Evolutionary conservation across 768 basidiomycete genomes (phyloP), one percentile per base, ranked within the genome.

Genomic region (Russula compacta): DNA sequence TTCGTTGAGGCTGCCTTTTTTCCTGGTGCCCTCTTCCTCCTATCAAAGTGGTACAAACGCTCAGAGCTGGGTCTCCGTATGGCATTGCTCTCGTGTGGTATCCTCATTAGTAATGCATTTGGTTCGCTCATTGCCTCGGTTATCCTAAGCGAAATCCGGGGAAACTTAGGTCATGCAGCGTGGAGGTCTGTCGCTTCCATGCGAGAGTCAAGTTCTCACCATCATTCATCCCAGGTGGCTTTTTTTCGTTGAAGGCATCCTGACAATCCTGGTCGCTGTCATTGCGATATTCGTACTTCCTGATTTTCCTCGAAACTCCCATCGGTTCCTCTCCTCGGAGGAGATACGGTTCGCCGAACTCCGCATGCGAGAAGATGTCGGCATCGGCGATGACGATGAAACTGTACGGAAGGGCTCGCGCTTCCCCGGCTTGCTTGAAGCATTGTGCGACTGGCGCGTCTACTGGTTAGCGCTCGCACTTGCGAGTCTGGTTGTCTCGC

Each of bases 21-120:
- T 67, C 86, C 86, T 53, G 86, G 84, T 32, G 81, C 84, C 19
- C 72, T 88, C 52, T 83, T 82, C 68, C 72, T 84, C 2, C 73
- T 85, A 29, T 84, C 83, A 0, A 83, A 81, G 68, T 84, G 87
- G 89, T 91, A 91, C 75, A 87, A 77, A 59, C 80, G 81, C 47
- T 77, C 75, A 36, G 89, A 92, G 68, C 75, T 92, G 43, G 89
- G 86, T 43, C 74, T 83, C 53, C 77, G 87, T 55, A 86, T 81
- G 12, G 85, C 88, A 6, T 69, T 86, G 50, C 76, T 91, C 35
- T 81, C 80, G 43, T 88, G 87, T 62, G 89, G 90, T 19, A 83
- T 79, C 67, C 75, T 92, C 33, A 83, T 91, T 55, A 84, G 83
- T 57, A 93, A 92, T 75, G 90, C 89, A 0, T 90, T 92, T 69